Conservation (phyloP, 1,139 yeast genomes). For the Torulaspora pretoriensis region DNA sequence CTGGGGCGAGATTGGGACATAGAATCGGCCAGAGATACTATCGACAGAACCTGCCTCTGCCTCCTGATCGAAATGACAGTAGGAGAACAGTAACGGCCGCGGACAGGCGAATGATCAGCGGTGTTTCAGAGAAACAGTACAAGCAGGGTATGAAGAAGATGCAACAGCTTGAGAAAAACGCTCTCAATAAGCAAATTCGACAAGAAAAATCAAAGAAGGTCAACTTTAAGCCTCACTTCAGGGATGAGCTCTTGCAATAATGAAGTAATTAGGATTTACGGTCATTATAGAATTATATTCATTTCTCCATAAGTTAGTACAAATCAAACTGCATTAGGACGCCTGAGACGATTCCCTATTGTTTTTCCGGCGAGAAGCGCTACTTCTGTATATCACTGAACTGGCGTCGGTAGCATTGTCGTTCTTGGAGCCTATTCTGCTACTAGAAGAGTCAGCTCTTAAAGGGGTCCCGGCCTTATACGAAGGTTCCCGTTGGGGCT, state of each 20-base stretch:
- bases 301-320: too few species aligned
- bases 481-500: conserved; percentile 14
- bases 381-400: conserved; percentile 21
- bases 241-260: conserved; percentile 53
- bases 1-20: conserved; percentile 62
- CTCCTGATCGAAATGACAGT: conserved; percentile 29
- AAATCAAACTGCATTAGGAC: background rate
- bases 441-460: conserved; percentile 10
- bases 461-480: conserved; percentile 3
- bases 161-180: conserved; percentile 45
- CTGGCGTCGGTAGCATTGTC: conserved; percentile 12
- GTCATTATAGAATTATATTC: background rate
- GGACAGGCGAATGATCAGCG: conserved; percentile 47
- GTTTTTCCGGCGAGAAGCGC: conserved; percentile 9
- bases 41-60: conserved; percentile 46
- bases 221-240: conserved; percentile 61
- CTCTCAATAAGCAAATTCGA: conserved; percentile 46
- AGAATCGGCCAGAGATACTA: conserved; percentile 60
- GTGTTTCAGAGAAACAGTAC: conserved; percentile 42
- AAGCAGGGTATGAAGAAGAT: conserved; percentile 45
- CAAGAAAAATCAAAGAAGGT: conserved; percentile 46
- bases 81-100: conserved; percentile 51
- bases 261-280: background rate
- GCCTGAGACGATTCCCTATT: conserved; percentile 2
- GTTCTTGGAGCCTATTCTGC: conserved; percentile 8